Evolutionary conservation across 2,329 filamentous ascomycete species (phyloP).

Genomic region (Colletotrichum lindemuthianum): DNA sequence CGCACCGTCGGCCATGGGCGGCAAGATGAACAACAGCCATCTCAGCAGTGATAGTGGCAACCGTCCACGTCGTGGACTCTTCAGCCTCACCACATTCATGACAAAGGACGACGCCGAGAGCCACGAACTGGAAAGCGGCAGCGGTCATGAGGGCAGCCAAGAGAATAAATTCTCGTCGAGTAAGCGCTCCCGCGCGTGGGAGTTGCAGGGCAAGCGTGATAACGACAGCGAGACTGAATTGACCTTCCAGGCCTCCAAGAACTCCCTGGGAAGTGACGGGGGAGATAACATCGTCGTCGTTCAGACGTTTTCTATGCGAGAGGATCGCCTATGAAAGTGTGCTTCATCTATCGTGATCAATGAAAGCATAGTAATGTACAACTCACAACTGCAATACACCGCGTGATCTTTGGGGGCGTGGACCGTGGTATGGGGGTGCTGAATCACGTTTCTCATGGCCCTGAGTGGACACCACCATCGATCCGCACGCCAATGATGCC

Average conservation of each 20-base stretch:
- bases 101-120: constrained; percentile 37
- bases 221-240: constrained; percentile 36
- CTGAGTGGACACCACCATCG: too few relatives aligned
- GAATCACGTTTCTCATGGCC: too few relatives aligned
- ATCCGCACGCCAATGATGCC: too few relatives aligned
- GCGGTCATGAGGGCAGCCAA: constrained; percentile 13
- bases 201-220: constrained; percentile 27
- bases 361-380: background rate
- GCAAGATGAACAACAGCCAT: constrained; percentile 19
- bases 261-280: constrained; percentile 16
- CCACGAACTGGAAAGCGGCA: constrained; percentile 16
- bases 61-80: constrained; percentile 37
- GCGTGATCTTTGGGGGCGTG: too few relatives aligned
- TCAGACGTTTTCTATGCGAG: constrained; percentile 26
- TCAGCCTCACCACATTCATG: constrained; percentile 44
- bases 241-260: constrained; percentile 30
- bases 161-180: constrained; percentile 10
- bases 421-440: too few relatives aligned
- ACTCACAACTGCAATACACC: too few relatives aligned
- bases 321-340: constrained; percentile 9
- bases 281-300: constrained; percentile 30
- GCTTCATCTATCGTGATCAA: background rate
- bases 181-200: constrained; percentile 31
- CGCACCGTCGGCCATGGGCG: constrained; percentile 27
- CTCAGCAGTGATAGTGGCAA: constrained; percentile 16